Percentiles rank a stretch among this genome's conserved stretches.
Evolutionary conservation across 495 filamentous ascomycete genomes (phyloP).

Genomic region (Schizothecium vesticola): DNA sequence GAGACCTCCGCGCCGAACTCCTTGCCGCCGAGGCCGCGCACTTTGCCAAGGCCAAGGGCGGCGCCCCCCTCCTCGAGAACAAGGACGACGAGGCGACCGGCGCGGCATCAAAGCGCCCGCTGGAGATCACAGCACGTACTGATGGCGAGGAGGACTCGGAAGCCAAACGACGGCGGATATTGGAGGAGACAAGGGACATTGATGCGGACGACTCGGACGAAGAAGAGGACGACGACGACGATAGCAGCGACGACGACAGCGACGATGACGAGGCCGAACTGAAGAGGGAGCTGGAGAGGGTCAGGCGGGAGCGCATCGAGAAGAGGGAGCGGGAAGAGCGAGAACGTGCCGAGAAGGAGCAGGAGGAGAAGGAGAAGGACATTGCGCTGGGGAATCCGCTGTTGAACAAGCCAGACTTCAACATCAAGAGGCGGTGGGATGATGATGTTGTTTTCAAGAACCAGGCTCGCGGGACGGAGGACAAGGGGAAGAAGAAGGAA

Average conservation of each 20-base stretch:
- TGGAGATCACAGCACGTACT: slow-evolving; percentile 41
- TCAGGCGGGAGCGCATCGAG: slow-evolving; percentile 82
- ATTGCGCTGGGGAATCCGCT: slow-evolving; percentile 92
- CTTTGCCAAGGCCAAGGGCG: slow-evolving; percentile 76
- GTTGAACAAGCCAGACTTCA: slow-evolving; percentile 70
- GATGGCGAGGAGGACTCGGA: slow-evolving; percentile 60
- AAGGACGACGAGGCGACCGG: slow-evolving; percentile 33
- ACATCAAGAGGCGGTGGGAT: slow-evolving; percentile 84
- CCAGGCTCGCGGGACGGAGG: slow-evolving; percentile 90
- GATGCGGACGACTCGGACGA: slow-evolving; percentile 81
- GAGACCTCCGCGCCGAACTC: slow-evolving; percentile 88
- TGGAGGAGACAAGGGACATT: slow-evolving; percentile 84
- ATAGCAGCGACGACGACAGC: slow-evolving; percentile 68
- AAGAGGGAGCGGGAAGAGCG: slow-evolving; percentile 81
- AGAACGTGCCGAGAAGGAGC: slow-evolving; percentile 68
- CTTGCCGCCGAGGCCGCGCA: slow-evolving; percentile 82
- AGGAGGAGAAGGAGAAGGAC: slow-evolving; percentile 77
- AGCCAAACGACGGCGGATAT: slow-evolving; percentile 76
- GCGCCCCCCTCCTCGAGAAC: slow-evolving; percentile 30
- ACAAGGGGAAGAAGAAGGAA: slow-evolving; percentile 82
- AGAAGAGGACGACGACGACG: slow-evolving; percentile 47
- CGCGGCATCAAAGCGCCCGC: slow-evolving; percentile 57
- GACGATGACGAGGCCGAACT: slow-evolving; percentile 86
- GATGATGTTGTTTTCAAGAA: slow-evolving; percentile 99
- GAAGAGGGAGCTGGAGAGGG: slow-evolving; percentile 89